A percentile compares a stretch with the other conserved stretches of the same genome.
Conservation (phyloP, 139 green algal species). For the Edaphochlamys debaryana region DNA sequence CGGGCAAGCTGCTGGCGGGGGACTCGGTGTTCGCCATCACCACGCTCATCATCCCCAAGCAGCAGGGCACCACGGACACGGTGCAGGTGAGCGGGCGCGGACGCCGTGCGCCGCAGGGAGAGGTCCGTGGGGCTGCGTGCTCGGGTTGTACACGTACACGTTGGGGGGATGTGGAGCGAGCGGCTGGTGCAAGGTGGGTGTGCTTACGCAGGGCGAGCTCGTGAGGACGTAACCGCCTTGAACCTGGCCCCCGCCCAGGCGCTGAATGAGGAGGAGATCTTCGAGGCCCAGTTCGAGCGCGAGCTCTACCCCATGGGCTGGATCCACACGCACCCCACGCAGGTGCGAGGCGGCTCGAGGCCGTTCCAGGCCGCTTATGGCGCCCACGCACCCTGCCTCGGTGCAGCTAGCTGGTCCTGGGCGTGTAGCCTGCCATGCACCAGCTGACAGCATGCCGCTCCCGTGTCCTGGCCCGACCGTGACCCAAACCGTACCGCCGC, state of each 20-base stretch:
- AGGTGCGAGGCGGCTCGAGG: conserved; percentile 47
- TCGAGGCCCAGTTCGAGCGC: conserved; percentile 68
- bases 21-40: conserved; percentile 85
- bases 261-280: conserved; percentile 95
- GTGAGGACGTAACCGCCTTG: no score
- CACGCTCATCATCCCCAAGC: conserved; percentile 94
- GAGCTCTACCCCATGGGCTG: conserved; percentile 92
- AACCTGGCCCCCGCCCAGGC: conserved; percentile 34
- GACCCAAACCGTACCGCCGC: not conserved
- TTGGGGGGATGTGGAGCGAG: no score
- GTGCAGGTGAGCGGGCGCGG: conserved; percentile 54
- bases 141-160: no score
- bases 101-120: no score
- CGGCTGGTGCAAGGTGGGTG: no score
- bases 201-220: no score
- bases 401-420: no score
- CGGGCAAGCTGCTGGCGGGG: conserved; percentile 72
- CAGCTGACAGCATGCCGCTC: not conserved
- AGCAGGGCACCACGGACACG: conserved; percentile 86
- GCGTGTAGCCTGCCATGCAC: no score
- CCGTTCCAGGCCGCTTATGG: no score
- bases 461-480: not conserved
- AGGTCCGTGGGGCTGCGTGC: no score
- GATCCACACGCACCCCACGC: conserved; percentile 98
- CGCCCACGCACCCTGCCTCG: no score